A percentile compares a stretch with the other conserved stretches of the same genome.
Conservation (phyloP, 1,139 yeast species). For the Hyphopichia buzzinii region DNA sequence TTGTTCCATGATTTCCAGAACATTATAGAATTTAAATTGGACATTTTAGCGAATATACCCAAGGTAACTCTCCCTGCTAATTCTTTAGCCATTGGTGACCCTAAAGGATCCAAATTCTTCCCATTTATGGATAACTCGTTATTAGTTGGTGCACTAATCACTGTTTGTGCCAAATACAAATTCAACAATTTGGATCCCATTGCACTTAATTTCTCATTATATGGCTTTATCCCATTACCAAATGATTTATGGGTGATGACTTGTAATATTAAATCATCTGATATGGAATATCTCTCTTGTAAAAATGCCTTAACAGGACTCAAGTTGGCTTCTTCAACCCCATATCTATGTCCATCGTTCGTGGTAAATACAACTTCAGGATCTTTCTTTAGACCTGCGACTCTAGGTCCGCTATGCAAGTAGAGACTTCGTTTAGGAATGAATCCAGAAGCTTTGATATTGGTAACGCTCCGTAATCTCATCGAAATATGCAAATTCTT, state of each 20-base stretch:
- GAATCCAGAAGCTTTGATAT: not conserved
- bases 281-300: constrained; percentile 38
- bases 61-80: constrained; percentile 49
- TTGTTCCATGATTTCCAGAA: constrained; percentile 72
- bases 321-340: constrained; percentile 48
- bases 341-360: constrained; percentile 61
- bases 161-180: constrained; percentile 54
- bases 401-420: constrained; percentile 59
- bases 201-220: constrained; percentile 77
- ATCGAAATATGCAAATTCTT: not conserved
- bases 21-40: constrained; percentile 51
- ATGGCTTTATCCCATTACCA: constrained; percentile 87
- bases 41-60: constrained; percentile 51
- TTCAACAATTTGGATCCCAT: constrained; percentile 76
- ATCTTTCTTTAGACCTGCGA: constrained; percentile 73
- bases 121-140: constrained; percentile 47
- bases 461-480: constrained; percentile 1
- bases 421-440: constrained; percentile 19
- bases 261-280: constrained; percentile 65
- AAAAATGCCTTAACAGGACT: constrained; percentile 47
- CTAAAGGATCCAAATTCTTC: constrained; percentile 63
- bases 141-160: constrained; percentile 30
- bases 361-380: constrained; percentile 63
- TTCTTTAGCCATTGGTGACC: constrained; percentile 51
- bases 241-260: constrained; percentile 89